phyloP scores from a whole-genome alignment of 371 early-diverging fungal species.

The Mortierella sp. region DNA sequence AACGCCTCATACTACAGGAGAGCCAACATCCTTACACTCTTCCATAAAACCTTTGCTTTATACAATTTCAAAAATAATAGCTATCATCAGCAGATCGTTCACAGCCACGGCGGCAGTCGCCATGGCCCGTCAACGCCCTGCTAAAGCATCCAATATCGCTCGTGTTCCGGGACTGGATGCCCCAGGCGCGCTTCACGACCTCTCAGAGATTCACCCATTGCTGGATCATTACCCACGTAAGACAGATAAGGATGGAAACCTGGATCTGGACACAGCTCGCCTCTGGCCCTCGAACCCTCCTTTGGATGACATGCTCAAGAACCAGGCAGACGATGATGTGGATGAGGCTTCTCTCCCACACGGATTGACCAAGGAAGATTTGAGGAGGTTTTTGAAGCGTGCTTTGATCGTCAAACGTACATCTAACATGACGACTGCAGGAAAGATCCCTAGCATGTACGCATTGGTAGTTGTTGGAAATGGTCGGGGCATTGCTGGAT shows the following conservation, averaged over 20 bases:
- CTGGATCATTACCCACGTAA: slow-evolving; percentile 51
- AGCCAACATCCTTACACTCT: not conserved
- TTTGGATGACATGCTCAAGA: slow-evolving; percentile 54
- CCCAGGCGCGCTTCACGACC: slow-evolving; percentile 38
- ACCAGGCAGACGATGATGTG: slow-evolving; percentile 52
- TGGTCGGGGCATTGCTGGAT: slow-evolving; percentile 94
- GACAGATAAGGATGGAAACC: slow-evolving; percentile 31
- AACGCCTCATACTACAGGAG: not conserved
- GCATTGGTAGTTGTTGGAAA: slow-evolving; percentile 97
- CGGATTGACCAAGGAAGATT: slow-evolving; percentile 46
- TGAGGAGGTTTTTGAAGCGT: slow-evolving; percentile 72
- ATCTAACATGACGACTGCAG: slow-evolving; percentile 89
- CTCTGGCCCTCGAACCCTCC: slow-evolving; percentile 47
- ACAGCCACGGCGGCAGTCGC: slow-evolving; percentile 26
- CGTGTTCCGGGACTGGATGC: slow-evolving; percentile 43
- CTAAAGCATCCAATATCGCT: slow-evolving; percentile 13
- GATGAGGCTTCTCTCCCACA: slow-evolving; percentile 54
- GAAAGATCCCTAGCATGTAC: slow-evolving; percentile 87
- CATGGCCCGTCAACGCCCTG: slow-evolving; percentile 42
- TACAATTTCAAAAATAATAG: slow-evolving; percentile 9
- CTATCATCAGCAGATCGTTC: slow-evolving; percentile 28
- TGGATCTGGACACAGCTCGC: slow-evolving; percentile 34
- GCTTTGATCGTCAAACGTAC: slow-evolving; percentile 83
- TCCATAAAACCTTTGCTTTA: not conserved
- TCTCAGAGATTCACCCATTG: slow-evolving; percentile 52